A percentile compares a stretch with the other conserved stretches of the same genome.
Evolutionary conservation across 2,329 filamentous ascomycete genomes (phyloP).

Genomic region (Colletotrichum lupini): DNA sequence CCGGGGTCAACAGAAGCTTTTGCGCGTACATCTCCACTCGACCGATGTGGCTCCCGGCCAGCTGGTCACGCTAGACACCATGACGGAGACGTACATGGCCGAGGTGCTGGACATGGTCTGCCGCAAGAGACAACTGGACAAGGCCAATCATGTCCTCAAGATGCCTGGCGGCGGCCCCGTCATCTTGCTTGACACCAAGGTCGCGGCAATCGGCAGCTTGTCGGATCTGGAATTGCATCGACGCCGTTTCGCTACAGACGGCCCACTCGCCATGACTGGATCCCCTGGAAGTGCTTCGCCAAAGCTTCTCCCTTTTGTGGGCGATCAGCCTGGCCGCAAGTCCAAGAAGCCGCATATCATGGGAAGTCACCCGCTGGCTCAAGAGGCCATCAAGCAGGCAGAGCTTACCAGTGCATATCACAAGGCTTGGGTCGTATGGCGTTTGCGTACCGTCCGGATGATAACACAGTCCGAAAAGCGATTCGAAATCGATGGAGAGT

Average conservation of each 20-base stretch:
- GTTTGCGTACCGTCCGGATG: slow-evolving; percentile 85
- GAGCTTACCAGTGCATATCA: slow-evolving; percentile 69
- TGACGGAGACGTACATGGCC: slow-evolving; percentile 84
- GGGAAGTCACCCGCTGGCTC: slow-evolving; percentile 74
- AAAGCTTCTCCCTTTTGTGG: slow-evolving; percentile 67
- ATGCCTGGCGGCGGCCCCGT: slow-evolving; percentile 79
- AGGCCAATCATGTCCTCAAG: slow-evolving; percentile 82
- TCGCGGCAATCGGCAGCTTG: slow-evolving; percentile 81
- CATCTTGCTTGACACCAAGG: slow-evolving; percentile 80
- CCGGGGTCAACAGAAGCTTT: slow-evolving; percentile 75
- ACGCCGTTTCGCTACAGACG: slow-evolving; percentile 80
- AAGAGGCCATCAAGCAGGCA: slow-evolving; percentile 69
- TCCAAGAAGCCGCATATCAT: slow-evolving; percentile 63
- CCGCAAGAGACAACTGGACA: slow-evolving; percentile 81
- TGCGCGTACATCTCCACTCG: slow-evolving; percentile 78
- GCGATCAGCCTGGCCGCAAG: slow-evolving; percentile 54
- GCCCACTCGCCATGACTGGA: slow-evolving; percentile 73
- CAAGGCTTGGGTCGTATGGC: slow-evolving; percentile 83
- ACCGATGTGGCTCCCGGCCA: slow-evolving; percentile 78
- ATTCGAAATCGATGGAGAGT: slow-evolving; percentile 85
- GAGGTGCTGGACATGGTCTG: slow-evolving; percentile 85
- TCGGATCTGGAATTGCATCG: slow-evolving; percentile 81
- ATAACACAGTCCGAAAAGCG: slow-evolving; percentile 80
- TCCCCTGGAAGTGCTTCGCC: slow-evolving; percentile 78
- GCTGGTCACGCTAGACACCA: slow-evolving; percentile 79